phyloP scores from a whole-genome alignment of 2,329 filamentous ascomycete genomes.

The Drechslerella coelobrocha region DNA sequence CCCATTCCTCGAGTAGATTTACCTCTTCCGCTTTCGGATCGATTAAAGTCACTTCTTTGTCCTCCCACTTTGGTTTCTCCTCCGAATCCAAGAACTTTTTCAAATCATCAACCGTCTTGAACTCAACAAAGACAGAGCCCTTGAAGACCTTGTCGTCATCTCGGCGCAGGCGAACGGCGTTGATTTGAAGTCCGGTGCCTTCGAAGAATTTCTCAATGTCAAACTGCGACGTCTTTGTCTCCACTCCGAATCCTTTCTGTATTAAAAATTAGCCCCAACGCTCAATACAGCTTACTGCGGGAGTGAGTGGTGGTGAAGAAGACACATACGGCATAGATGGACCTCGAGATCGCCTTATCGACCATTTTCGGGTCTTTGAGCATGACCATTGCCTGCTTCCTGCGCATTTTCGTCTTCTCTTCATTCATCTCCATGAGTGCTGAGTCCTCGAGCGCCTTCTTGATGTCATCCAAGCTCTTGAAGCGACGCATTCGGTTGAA shows the following conservation, averaged over 20 bases:
- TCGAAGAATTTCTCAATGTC: constrained; percentile 93
- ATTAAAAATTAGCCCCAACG: constrained; percentile 6
- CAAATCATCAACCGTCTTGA: constrained; percentile 77
- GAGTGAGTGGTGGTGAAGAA: neutral
- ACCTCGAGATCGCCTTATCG: constrained; percentile 72
- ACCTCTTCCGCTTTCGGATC: constrained; percentile 59
- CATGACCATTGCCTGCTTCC: constrained; percentile 73
- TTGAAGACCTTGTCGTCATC: constrained; percentile 79
- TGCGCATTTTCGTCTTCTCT: constrained; percentile 73
- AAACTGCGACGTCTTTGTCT: constrained; percentile 83
- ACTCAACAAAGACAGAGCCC: constrained; percentile 95
- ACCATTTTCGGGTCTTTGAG: constrained; percentile 62
- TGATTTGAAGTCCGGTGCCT: constrained; percentile 74
- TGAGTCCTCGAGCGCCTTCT: constrained; percentile 82
- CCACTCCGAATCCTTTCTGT: constrained; percentile 85
- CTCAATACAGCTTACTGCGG: neutral
- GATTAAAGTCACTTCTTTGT: constrained; percentile 68
- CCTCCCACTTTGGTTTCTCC: constrained; percentile 83
- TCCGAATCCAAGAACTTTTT: constrained; percentile 81
- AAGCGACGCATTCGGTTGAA: constrained; percentile 98
- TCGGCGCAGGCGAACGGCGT: constrained; percentile 85
- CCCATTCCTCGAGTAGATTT: neutral
- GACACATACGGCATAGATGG: constrained; percentile 71
- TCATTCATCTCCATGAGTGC: constrained; percentile 71
- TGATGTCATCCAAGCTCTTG: constrained; percentile 82